Evolutionary conservation across 2,329 filamentous ascomycete species (phyloP).

Genomic region (Zymoseptoria tritici): DNA sequence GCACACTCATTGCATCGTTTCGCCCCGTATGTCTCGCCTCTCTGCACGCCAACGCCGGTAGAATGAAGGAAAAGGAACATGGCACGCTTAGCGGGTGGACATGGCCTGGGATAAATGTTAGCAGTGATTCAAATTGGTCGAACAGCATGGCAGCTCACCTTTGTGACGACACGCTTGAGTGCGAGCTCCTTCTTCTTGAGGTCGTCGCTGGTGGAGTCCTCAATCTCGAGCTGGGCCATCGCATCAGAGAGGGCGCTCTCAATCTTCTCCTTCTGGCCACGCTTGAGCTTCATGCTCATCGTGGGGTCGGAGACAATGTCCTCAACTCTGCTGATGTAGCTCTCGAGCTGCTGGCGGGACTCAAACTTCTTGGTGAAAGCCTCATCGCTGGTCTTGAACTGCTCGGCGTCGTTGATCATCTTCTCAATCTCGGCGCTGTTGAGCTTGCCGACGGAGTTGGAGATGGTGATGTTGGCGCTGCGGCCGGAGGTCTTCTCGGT

Average conservation of each 20-base stretch:
- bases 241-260: constrained; percentile 94
- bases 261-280: constrained; percentile 99
- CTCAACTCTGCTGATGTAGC: constrained; percentile 96
- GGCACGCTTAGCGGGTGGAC: constrained; percentile 29
- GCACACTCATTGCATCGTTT: constrained; percentile 12
- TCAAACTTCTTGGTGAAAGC: constrained; percentile 99
- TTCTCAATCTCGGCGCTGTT: constrained; percentile 90
- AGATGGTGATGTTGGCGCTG: constrained; percentile 98
- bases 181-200: constrained; percentile 99
- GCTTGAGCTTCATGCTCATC: constrained; percentile 95
- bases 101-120: constrained; percentile 21
- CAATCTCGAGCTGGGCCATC: constrained; percentile 94
- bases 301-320: constrained; percentile 97
- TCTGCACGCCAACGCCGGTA: constrained; percentile 19
- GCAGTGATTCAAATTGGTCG: not conserved
- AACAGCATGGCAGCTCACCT: constrained; percentile 46
- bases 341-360: constrained; percentile 97
- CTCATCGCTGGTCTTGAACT: constrained; percentile 97
- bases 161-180: constrained; percentile 95
- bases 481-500: constrained; percentile 98
- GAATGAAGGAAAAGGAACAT: constrained; percentile 12
- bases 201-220: constrained; percentile 85
- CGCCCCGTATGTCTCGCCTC: constrained; percentile 13
- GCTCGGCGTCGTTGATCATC: constrained; percentile 95
- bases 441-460: constrained; percentile 98